Base-by-base conservation (phyloP, 2,329 filamentous ascomycete species). In the Pseudocercospora musae region DNA sequence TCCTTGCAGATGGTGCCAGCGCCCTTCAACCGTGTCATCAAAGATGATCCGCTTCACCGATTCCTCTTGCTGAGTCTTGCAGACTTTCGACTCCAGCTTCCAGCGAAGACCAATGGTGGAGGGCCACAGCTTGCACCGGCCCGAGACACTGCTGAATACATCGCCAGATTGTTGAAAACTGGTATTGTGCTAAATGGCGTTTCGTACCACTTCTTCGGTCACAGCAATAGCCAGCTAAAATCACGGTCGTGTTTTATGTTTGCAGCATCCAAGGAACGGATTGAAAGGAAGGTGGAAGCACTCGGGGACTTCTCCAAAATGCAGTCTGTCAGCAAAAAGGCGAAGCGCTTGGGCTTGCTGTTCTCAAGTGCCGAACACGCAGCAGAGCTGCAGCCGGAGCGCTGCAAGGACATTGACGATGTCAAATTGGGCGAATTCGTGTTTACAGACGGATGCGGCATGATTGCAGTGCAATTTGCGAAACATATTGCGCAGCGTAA, bases 171-270 rank as follows among this genome's bases (percentile, higher is more conserved):
- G 13, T 27, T 58, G 15, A 58, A 58, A 21, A 58, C 56, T 6
- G 56, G 56, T 31, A 21, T 58, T n/a, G 21, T 29, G 4, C 42
- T 58, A 15, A 49, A 58, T n/a, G 25, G 40, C 13, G 23, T 49
- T 25, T 8, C n/a, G 11, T 58, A 58, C 42, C 56, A 58, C 13
- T 58, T 58, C 29, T 58, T 48, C 56, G 56, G 40, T 25, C 56
- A 58, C 56, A 58, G 56, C 42, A 58, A 58, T 31, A 58, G 56
- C 56, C 56, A 58, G 31, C 40, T 23, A 10, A 48, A 58, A 31
- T 58, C 56, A 11, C 42, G 56, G 11, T 58, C 56, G 15, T 58
- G 56, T 37, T 58, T 48, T 42, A 49, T 58, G 56, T 58, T 46
- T 21, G 56, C 42, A 20, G 40, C 20, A 10, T 58, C 56, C 21